Evolutionary conservation across 257 asterid species (phyloP).

Genomic region (Ballota nigra): DNA sequence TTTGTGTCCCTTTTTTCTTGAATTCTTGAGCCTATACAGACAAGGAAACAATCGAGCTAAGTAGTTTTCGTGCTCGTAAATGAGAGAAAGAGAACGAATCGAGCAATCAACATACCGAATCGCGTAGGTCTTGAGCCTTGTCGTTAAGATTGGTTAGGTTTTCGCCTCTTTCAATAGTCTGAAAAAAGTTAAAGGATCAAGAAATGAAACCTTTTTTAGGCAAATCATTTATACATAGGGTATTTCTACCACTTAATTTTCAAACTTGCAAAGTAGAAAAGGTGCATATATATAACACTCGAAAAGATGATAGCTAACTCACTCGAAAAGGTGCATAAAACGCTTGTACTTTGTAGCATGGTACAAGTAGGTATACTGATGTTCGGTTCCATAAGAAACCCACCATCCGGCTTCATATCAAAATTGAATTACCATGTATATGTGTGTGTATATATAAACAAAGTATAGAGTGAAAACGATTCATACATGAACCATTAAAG

Average conservation of each 20-base stretch:
- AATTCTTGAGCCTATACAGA: constrained; percentile 62
- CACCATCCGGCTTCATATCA: too few species aligned
- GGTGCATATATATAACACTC: not conserved
- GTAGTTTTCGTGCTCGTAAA: not conserved
- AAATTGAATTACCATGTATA: too few species aligned
- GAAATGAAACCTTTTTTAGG: not conserved
- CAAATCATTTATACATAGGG: not conserved
- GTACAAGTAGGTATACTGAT: too few species aligned
- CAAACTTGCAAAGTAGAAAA: too few species aligned
- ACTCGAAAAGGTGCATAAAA: too few species aligned
- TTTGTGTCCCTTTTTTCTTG: constrained; percentile 52
- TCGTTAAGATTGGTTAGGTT: constrained; percentile 55
- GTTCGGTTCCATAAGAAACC: too few species aligned
- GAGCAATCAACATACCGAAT: constrained; percentile 50
- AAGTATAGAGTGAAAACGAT: too few species aligned
- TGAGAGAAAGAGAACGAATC: not conserved
- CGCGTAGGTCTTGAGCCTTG: constrained; percentile 77
- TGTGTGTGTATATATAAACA: too few species aligned
- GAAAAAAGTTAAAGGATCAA: constrained; percentile 25
- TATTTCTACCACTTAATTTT: too few species aligned
- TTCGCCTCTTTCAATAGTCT: constrained; percentile 79
- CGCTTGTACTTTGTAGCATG: too few species aligned
- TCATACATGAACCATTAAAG: too few species aligned
- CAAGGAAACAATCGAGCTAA: not conserved
- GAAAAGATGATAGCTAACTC: not conserved